phyloP scores from a whole-genome alignment of 1,284 basidiomycete species.

The Schizophyllum commune region DNA sequence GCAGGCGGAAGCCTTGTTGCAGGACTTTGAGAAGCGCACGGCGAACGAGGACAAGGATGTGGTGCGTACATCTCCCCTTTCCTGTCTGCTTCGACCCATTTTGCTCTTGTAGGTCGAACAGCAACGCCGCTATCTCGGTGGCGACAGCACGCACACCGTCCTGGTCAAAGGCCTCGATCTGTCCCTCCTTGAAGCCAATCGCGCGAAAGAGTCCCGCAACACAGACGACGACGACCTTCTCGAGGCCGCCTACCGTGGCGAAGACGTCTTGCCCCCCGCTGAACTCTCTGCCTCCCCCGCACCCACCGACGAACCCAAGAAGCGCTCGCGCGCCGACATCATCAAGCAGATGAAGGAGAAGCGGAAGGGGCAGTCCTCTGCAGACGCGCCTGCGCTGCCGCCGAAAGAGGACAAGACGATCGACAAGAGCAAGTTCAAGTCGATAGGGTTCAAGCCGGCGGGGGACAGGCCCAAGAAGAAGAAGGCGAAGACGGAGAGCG shows the following conservation, averaged over 20 bases:
- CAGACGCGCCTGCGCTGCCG: constrained; percentile 6
- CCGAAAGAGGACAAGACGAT: not conserved
- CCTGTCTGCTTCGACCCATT: too few species aligned
- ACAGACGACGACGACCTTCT: constrained; percentile 67
- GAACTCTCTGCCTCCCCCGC: constrained; percentile 16
- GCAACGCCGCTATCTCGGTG: constrained; percentile 79
- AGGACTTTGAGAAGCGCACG: constrained; percentile 69
- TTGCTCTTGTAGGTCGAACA: too few species aligned
- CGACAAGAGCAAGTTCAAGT: constrained; percentile 62
- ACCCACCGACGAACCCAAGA: constrained; percentile 33
- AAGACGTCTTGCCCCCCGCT: not conserved
- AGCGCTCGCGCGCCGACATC: constrained; percentile 68
- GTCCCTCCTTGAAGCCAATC: constrained; percentile 78
- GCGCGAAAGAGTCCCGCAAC: constrained; percentile 48
- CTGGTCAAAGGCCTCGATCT: constrained; percentile 90
- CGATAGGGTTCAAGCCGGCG: constrained; percentile 70
- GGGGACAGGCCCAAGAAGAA: constrained; percentile 50
- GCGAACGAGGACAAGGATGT: constrained; percentile 38
- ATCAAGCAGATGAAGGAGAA: constrained; percentile 66
- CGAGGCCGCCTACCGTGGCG: constrained; percentile 59
- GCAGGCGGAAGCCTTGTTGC: constrained; percentile 72
- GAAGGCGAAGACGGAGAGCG: constrained; percentile 31
- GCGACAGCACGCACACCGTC: constrained; percentile 78
- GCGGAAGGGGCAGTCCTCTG: constrained; percentile 21
- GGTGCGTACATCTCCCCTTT: too few species aligned